These are phyloP conservation scores for Wallacemonas sp. DNA, from an alignment of 208 protist species.

Conservation along the genomic window DNA sequence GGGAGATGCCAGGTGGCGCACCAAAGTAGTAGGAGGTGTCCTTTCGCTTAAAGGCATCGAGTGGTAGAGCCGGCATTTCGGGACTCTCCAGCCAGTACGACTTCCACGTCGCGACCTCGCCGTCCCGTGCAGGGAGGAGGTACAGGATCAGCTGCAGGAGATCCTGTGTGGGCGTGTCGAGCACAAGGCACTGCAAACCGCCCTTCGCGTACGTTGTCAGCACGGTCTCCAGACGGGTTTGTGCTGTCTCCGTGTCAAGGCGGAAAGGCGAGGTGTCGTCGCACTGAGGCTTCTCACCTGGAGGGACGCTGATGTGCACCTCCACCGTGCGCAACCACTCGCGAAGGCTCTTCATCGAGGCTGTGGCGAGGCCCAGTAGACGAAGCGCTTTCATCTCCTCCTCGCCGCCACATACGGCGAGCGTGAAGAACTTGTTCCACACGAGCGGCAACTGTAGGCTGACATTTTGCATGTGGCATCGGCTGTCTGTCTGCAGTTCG, in stretches of 20 bases:
- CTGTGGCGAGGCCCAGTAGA: not conserved
- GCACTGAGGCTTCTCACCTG: not conserved
- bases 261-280: not conserved
- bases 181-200: not conserved
- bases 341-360: not conserved
- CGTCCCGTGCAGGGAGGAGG: not conserved
- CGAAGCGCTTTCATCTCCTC: not conserved
- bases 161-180: not conserved
- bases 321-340: not conserved
- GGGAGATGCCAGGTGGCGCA: not conserved
- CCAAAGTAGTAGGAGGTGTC: not conserved
- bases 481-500: too few relatives aligned
- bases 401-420: not conserved
- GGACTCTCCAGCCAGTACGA: constrained; percentile 7
- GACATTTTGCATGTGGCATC: not conserved
- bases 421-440: not conserved
- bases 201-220: not conserved
- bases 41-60: not conserved
- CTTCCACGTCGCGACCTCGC: not conserved
- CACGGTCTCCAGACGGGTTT: not conserved
- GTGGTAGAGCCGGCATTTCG: not conserved
- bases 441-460: not conserved
- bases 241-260: not conserved
- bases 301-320: not conserved
- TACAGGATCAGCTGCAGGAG: not conserved